phyloP scores from a whole-genome alignment of 1,139 yeast species.

The Diutina ranongensis region DNA sequence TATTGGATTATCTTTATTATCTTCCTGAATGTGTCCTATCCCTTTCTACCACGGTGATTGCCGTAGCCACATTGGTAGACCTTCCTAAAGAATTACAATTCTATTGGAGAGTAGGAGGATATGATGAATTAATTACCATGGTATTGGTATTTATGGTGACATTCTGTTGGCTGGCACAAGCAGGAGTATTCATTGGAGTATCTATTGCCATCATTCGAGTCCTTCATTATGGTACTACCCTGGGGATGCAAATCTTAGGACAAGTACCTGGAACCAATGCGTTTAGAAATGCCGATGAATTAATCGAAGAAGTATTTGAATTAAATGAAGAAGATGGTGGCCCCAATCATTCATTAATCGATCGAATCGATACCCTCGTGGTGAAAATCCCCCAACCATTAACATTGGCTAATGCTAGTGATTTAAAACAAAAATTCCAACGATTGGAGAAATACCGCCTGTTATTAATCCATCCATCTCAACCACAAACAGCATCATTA shows the following conservation, averaged over 20 bases:
- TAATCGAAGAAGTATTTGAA: slow-evolving; percentile 20
- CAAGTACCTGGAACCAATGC: slow-evolving; percentile 21
- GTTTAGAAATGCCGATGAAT: slow-evolving; percentile 25
- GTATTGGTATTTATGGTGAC: slow-evolving; percentile 16
- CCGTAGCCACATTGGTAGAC: slow-evolving; percentile 24
- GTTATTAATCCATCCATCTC: slow-evolving; percentile 14
- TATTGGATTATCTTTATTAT: slow-evolving; percentile 17
- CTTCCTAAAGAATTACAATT: slow-evolving; percentile 21
- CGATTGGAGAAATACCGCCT: slow-evolving; percentile 11
- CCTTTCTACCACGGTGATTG: slow-evolving; percentile 24
- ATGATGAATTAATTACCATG: slow-evolving; percentile 20
- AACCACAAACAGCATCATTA: slow-evolving; percentile 7
- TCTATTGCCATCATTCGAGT: slow-evolving; percentile 19
- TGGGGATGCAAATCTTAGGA: slow-evolving; percentile 24
- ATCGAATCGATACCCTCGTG: slow-evolving; percentile 10
- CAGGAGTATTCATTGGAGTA: slow-evolving; percentile 22
- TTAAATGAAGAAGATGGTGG: background rate
- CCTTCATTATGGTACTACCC: slow-evolving; percentile 18
- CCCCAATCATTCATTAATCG: slow-evolving; percentile 4
- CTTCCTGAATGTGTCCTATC: slow-evolving; percentile 26
- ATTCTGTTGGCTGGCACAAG: slow-evolving; percentile 22
- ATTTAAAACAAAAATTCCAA: slow-evolving; percentile 8
- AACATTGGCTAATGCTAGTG: slow-evolving; percentile 10
- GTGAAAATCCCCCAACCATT: slow-evolving; percentile 9
- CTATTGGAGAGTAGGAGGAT: slow-evolving; percentile 21